Conservation (phyloP, 2,329 filamentous ascomycete genomes). For the Aspergillus brasiliensis region DNA sequence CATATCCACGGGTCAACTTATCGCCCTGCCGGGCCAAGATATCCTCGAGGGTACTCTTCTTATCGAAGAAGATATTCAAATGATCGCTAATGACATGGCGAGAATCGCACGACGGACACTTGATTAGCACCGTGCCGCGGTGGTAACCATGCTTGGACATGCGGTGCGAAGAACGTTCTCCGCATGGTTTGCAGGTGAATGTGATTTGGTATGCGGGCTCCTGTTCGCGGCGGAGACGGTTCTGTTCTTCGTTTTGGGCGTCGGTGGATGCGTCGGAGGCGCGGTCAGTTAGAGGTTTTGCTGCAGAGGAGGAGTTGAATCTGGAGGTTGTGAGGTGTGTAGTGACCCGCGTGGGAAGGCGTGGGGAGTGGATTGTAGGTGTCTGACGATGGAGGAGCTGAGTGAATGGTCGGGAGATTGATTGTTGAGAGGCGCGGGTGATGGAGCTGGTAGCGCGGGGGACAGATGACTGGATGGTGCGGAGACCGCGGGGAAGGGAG, state of each 20-base stretch:
- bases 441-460: slow-evolving; percentile 15
- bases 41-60: slow-evolving; percentile 46
- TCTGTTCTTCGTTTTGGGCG: slow-evolving; percentile 36
- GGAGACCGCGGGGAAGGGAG: slow-evolving; percentile 25
- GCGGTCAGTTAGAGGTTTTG: slow-evolving; percentile 36
- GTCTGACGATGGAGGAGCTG: slow-evolving; percentile 20
- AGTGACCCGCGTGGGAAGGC: slow-evolving; percentile 4
- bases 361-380: slow-evolving; percentile 6
- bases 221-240: slow-evolving; percentile 40
- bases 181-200: slow-evolving; percentile 91
- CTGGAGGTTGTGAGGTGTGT: slow-evolving; percentile 20
- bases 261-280: slow-evolving; percentile 28
- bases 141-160: slow-evolving; percentile 96
- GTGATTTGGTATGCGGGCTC: slow-evolving; percentile 80
- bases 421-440: slow-evolving; percentile 14
- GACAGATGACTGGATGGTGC: slow-evolving; percentile 19
- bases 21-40: slow-evolving; percentile 54
- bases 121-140: slow-evolving; percentile 82
- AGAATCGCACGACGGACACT: slow-evolving; percentile 82
- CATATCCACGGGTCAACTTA: slow-evolving; percentile 75
- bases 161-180: slow-evolving; percentile 75
- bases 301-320: slow-evolving; percentile 31
- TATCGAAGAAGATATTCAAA: slow-evolving; percentile 61
- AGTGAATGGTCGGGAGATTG: slow-evolving; percentile 25
- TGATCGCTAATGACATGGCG: slow-evolving; percentile 93